phyloP scores from a whole-genome alignment of 805 yeast genomes.

The Starmerella scarabaei region DNA sequence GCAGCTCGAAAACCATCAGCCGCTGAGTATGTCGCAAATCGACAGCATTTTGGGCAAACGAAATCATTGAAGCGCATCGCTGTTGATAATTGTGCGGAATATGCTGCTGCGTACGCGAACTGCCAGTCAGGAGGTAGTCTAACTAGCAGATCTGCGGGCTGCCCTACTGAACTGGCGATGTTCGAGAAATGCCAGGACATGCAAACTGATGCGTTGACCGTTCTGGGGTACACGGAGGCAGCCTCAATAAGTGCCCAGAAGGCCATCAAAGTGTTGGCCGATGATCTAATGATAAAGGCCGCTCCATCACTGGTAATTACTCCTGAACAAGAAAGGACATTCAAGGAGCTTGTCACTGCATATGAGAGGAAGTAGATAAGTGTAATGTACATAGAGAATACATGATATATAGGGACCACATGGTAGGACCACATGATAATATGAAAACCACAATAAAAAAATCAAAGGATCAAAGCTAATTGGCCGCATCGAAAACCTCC shows the following conservation, averaged over 20 bases:
- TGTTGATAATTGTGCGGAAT: slow-evolving; percentile 27
- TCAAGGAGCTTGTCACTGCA: slow-evolving; percentile 11
- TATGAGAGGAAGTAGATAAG: neutral
- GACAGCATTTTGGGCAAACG: neutral
- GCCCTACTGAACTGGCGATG: slow-evolving; percentile 20
- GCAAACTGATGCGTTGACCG: slow-evolving; percentile 22
- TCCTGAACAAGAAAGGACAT: slow-evolving; percentile 15
- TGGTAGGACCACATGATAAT: neutral
- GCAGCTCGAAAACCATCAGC: neutral
- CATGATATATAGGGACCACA: no score
- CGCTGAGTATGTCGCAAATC: neutral
- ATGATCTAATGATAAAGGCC: slow-evolving; percentile 23
- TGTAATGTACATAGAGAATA: slow-evolving; percentile 3
- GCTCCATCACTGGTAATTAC: slow-evolving; percentile 21
- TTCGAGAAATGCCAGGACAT: slow-evolving; percentile 23
- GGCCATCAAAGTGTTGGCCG: slow-evolving; percentile 22
- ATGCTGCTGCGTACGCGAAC: slow-evolving; percentile 21
- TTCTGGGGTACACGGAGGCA: slow-evolving; percentile 21
- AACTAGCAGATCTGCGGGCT: slow-evolving; percentile 19
- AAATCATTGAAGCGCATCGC: slow-evolving; percentile 23
- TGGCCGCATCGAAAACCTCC: slow-evolving; percentile 21
- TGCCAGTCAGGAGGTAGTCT: slow-evolving; percentile 22
- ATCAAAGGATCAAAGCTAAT: neutral
- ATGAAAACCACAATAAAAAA: neutral
- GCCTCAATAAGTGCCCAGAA: slow-evolving; percentile 9